Base-by-base conservation (phyloP, 2,329 filamentous ascomycete species). In the Fusarium citri region DNA sequence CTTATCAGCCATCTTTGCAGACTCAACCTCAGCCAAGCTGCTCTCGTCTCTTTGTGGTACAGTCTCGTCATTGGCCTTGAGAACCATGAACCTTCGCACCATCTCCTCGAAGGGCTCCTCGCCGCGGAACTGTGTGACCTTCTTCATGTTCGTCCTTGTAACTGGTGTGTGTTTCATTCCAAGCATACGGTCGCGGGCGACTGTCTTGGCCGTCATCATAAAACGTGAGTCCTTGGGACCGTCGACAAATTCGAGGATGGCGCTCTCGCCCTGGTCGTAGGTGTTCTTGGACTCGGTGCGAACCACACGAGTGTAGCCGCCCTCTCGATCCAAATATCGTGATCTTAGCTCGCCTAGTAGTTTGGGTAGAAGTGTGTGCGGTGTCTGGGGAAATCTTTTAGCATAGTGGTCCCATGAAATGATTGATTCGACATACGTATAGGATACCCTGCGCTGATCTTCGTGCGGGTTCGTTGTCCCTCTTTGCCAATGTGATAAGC, bases 241-340 rank as follows among this genome's bases (percentile, higher is more conserved):
- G 81, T 99, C 96, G 66, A 99, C 94, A 31, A 99, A 88, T 82
- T 98, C 94, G 49, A 99, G 90, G 69, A 99, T 94, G 23, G 96
- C 95, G 34, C 92, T 94, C 69, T 91, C 88, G 11, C 93, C 95
- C 83, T 98, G 94, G 80, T 98, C 95, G 79, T 86, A 85, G 76
- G 88, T 87, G 80, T 95, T 94, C 76, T 92, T 88, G 60, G 96
- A 92, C 82, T 98, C 95, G 71, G 97, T 94, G 73, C 94, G 93
- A 49, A 98, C 89, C 14, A 99, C 93, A 45, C 96, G 93, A 20
- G 96, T 99, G 86, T 98, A 99, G 59, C 96, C 96, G 68, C 96
- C 96, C 2, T 92, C 92, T 50, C 96, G 89, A 56, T 85, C 78
- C 47, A 86, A 83, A 82, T 98, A 99, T 74, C 96, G 92, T 78